Evolutionary conservation across 768 basidiomycete species (phyloP), one percentile per base, ranked within the genome.

Genomic region (Dictyophora rubrovolvata): DNA sequence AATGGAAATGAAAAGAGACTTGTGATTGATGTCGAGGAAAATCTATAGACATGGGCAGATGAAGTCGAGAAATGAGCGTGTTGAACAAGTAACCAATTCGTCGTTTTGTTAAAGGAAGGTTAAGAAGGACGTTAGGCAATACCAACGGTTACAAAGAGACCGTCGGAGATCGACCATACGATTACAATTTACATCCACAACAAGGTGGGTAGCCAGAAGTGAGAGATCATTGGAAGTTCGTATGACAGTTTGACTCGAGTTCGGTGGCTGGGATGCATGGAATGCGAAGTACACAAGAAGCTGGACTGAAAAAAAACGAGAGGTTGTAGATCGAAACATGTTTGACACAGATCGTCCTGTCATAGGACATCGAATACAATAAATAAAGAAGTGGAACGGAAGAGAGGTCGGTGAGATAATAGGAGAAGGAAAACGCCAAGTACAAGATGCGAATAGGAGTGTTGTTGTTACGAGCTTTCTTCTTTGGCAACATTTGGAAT

Each of bases 401-500:
- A 54, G 53, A 54, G 47, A 2, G 47, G 6, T 48, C 53, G 37
- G 37, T 22, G 18, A 18, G 16, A 33, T 11, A 34, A 36, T 21
- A 18, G 23, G 22, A 51, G 22, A 51, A 51, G 18, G 5, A 49
- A 49, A 7, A 10, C n/a, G n/a, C 11, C 10, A 48, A 48, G 21
- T 48, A n/a, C 48, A n/a, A n/a, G n/a, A 48, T 21, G 21, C n/a
- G 9, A 3, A n/a, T n/a, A 48, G 48, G 48, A 48, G n/a, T n/a
- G 21, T 48, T 48, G n/a, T n/a, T 18, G 11, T 22, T 18, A 33
- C 12, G 20, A 52, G 34, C 54, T 55, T 17, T 56, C 55, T 28
- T 49, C 14, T 33, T 28, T 48, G 46, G 55, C 55, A 20, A 56
- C 55, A 42, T 48, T 48, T 14, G 55, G 55, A 48, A 56, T 47